Percentiles rank a stretch among this genome's conserved stretches.
Conservation (phyloP, 371 early-diverging fungal genomes). For the Lichtheimia hyalospora region DNA sequence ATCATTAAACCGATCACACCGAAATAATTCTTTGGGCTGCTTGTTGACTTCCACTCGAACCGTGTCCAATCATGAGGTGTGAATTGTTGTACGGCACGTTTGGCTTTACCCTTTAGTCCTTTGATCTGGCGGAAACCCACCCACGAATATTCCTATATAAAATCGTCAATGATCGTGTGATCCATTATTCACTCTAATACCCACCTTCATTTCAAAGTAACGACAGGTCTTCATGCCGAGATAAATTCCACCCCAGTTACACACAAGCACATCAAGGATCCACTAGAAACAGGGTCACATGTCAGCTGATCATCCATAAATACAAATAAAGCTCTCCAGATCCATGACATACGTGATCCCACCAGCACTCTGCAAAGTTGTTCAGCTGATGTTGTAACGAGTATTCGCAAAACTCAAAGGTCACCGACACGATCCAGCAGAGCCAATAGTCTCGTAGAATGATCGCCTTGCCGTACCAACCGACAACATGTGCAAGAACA, state of each 20-base stretch:
- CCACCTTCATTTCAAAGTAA: conserved; percentile 88
- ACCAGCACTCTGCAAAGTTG: conserved; percentile 99
- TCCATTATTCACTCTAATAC: not conserved
- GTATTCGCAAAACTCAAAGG: conserved; percentile 96
- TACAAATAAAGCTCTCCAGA: not conserved
- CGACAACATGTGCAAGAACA: conserved; percentile 90
- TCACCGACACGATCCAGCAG: conserved; percentile 93
- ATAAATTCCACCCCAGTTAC: conserved; percentile 94
- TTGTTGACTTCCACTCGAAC: conserved; percentile 87
- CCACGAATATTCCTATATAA: conserved; percentile 81
- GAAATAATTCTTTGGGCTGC: conserved; percentile 76
- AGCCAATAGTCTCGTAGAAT: conserved; percentile 92
- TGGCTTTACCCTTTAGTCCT: conserved; percentile 81
- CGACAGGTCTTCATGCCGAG: conserved; percentile 97
- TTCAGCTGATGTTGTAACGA: conserved; percentile 93
- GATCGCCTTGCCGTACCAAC: conserved; percentile 95
- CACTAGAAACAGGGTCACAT: conserved; percentile 62
- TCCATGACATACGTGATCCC: conserved; percentile 87
- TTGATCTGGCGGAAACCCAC: conserved; percentile 86
- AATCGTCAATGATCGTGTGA: not conserved
- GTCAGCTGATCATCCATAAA: not conserved
- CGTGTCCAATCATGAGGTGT: conserved; percentile 93
- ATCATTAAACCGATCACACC: conserved; percentile 63
- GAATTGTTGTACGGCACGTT: conserved; percentile 89
- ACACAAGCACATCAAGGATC: conserved; percentile 92